Evolutionary conservation across 176 grass and related monocot species (phyloP).

Genomic region (Triticum turgidum): DNA sequence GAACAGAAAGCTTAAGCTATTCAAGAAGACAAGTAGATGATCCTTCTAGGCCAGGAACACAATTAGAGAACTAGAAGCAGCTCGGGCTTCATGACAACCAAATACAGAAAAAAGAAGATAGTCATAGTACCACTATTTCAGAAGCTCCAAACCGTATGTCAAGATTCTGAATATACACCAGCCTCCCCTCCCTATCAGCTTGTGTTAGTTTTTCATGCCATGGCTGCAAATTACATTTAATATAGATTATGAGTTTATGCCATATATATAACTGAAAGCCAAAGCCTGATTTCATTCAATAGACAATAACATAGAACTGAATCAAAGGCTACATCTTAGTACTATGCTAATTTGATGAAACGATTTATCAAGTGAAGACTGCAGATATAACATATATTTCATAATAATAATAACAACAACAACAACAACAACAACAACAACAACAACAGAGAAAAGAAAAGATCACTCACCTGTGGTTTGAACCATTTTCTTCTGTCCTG

Average conservation of each 20-base stretch:
- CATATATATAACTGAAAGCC: neutral
- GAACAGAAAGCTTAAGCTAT: neutral
- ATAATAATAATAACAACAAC: neutral
- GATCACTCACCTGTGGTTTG: constrained; percentile 61
- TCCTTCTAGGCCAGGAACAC: constrained; percentile 1
- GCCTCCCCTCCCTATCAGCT: constrained; percentile 52
- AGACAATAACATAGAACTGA: constrained; percentile 16
- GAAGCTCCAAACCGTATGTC: constrained; percentile 65
- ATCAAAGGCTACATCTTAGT: constrained; percentile 2
- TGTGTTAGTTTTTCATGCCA: constrained; percentile 49
- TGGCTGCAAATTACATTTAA: constrained; percentile 51
- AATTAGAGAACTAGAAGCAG: constrained; percentile 18
- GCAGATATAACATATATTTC: constrained; percentile 7
- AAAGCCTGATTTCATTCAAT: constrained; percentile 27
- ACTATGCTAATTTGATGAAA: constrained; percentile 3
- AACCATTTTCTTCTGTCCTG: constrained; percentile 93
- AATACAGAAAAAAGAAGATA: constrained; percentile 14
- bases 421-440: too few relatives aligned
- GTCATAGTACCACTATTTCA: constrained; percentile 64
- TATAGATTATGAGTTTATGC: constrained; percentile 6
- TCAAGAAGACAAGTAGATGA: constrained; percentile 26
- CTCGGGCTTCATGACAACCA: constrained; percentile 17
- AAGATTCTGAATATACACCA: constrained; percentile 88
- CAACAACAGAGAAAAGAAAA: constrained; percentile 19
- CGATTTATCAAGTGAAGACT: neutral